Evolutionary conservation across 2,329 filamentous ascomycete species (phyloP), one percentile per base, ranked within the genome.

Genomic region (Elsinoe ampelina): DNA sequence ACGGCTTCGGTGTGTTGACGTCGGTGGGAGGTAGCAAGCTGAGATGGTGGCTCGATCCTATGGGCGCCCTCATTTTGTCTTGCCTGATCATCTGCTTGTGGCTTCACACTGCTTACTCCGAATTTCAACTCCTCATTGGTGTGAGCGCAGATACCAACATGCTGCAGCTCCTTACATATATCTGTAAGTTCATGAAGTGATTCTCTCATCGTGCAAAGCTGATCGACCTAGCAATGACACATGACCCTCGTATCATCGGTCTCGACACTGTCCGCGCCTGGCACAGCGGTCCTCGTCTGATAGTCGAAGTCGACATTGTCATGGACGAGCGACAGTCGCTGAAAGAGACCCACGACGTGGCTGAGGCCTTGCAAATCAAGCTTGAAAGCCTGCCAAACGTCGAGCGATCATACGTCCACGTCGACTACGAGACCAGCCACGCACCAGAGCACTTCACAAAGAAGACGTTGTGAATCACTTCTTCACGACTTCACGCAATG

Each of bases 251-350:
- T 34, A 89, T 98, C 67, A 79, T 78, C 57, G 87, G 89, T 64
- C 95, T 98, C 68, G 93, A 98, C 71, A 98, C 93, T 1, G 93
- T 97, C 2, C 83, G 93, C 54, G 89, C 91, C 0, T 97, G 95
- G 73, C 91, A 96, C 72, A 89, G 85, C 5, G 92, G 92, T 0
- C 82, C 91, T 0, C 81, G 92, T 17, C 81, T 96, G 45, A 90
- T 97, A 62, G 91, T 95, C 63, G 93, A 98, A 75, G 89, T 97
- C 36, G 93, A 98, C 68, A 84, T 97, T 57, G 92, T 97, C 65
- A 95, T 97, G 89, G 83, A 91, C 63, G 82, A 85, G 0, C 75
- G 82, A 1, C 80, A 84, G 56, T 82, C 83, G 1, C 79, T 98
- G 13, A 78, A 81, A 60, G 84, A 84, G 54, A 93, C 90, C 0